phyloP scores from a whole-genome alignment of 805 yeast genomes.

The Candida khao-thaluensis region DNA sequence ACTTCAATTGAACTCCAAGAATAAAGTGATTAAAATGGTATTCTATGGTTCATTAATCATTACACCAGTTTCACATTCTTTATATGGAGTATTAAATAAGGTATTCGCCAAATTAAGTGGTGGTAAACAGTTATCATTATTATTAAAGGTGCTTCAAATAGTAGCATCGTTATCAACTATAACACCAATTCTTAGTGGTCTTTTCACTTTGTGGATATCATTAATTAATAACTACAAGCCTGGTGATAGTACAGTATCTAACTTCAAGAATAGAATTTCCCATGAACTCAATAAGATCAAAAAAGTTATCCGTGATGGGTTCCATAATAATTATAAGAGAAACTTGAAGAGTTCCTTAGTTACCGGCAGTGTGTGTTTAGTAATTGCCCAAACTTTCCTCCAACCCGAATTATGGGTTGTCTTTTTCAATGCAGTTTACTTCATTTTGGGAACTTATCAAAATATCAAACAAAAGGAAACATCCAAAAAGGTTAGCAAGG shows the following conservation, averaged over 20 bases:
- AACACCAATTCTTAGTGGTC: constrained; percentile 51
- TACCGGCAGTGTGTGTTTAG: constrained; percentile 51
- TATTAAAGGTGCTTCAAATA: constrained; percentile 49
- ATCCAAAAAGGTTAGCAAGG: not conserved
- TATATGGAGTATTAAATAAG: constrained; percentile 46
- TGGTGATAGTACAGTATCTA: constrained; percentile 12
- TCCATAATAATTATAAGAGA: constrained; percentile 43
- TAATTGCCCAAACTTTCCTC: constrained; percentile 56
- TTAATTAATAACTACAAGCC: constrained; percentile 42
- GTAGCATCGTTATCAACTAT: constrained; percentile 51
- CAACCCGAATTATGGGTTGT: constrained; percentile 64
- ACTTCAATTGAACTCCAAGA: constrained; percentile 22
- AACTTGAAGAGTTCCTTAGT: constrained; percentile 54
- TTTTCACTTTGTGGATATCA: constrained; percentile 53
- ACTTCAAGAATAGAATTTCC: constrained; percentile 3
- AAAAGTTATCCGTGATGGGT: constrained; percentile 26
- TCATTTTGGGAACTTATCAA: constrained; percentile 60
- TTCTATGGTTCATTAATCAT: constrained; percentile 53
- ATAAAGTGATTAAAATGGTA: constrained; percentile 52
- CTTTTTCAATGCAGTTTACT: constrained; percentile 57
- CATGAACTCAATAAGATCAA: constrained; percentile 19
- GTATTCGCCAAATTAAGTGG: constrained; percentile 25
- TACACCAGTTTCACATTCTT: constrained; percentile 59
- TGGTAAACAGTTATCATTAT: constrained; percentile 24
- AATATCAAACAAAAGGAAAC: constrained; percentile 41